A percentile compares a stretch with the other conserved stretches of the same genome.
These are phyloP conservation scores for Aspergillus sp. DNA, from an alignment of 2,329 filamentous ascomycete genomes.

Conservation along the genomic window DNA sequence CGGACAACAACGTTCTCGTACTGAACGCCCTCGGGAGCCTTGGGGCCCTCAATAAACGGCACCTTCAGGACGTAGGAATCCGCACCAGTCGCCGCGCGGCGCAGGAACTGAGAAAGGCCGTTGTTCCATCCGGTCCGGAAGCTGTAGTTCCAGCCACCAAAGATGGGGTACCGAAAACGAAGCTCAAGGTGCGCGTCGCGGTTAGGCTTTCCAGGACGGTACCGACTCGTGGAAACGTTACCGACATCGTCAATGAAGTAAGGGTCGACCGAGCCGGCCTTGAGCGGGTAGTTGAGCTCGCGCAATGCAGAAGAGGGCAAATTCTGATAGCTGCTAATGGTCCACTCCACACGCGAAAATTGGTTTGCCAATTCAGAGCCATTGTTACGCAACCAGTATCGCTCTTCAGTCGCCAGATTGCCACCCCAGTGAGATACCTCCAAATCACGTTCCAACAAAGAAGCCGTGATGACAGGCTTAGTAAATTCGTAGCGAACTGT, in stretches of 20 bases:
- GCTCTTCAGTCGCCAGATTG: slow-evolving; percentile 90
- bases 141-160: slow-evolving; percentile 96
- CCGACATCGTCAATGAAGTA: slow-evolving; percentile 97
- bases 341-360: slow-evolving; percentile 73
- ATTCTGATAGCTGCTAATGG: slow-evolving; percentile 66
- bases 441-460: slow-evolving; percentile 76
- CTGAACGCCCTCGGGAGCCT: slow-evolving; percentile 73
- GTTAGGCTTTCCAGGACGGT: slow-evolving; percentile 57
- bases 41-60: slow-evolving; percentile 88
- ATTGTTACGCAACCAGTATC: slow-evolving; percentile 79
- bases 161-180: slow-evolving; percentile 91
- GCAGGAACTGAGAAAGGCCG: slow-evolving; percentile 68
- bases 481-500: slow-evolving; percentile 91
- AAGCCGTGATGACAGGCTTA: slow-evolving; percentile 76
- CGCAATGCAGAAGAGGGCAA: slow-evolving; percentile 71
- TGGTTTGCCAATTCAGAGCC: slow-evolving; percentile 69
- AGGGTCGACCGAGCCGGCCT: slow-evolving; percentile 70
- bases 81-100: slow-evolving; percentile 50
- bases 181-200: slow-evolving; percentile 80
- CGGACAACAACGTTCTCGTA: slow-evolving; percentile 76
- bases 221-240: slow-evolving; percentile 90
- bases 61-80: slow-evolving; percentile 81
- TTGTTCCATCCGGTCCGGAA: slow-evolving; percentile 97
- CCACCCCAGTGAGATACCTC: slow-evolving; percentile 98
- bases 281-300: slow-evolving; percentile 72